phyloP scores from a whole-genome alignment of 352 stramenopile species.

The Pythium dissimile region DNA sequence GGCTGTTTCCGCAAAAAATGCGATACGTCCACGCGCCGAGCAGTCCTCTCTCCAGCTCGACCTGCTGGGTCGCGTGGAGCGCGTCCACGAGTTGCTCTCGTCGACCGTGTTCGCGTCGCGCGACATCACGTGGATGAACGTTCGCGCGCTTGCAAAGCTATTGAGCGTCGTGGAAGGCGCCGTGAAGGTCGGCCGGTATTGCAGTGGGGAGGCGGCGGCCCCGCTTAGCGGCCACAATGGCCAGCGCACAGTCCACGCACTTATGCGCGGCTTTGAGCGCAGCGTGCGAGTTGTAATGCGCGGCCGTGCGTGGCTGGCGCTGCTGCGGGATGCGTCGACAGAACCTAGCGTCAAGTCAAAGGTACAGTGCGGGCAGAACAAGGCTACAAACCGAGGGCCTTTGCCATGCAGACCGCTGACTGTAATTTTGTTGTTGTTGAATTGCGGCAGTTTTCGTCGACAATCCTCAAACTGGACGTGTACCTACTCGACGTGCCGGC shows the following conservation, averaged over 20 bases:
- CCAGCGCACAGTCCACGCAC: too few species aligned
- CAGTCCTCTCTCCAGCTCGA: neutral
- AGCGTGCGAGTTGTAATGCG: conserved; percentile 11
- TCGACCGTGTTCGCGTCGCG: conserved; percentile 10
- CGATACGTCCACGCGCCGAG: neutral
- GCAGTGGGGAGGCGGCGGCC: too few species aligned
- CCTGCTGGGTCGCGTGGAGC: neutral
- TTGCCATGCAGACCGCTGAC: neutral
- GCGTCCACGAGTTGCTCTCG: conserved; percentile 16
- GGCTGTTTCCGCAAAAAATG: neutral
- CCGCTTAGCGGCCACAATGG: too few species aligned
- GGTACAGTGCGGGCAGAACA: neutral
- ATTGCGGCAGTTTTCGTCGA: conserved; percentile 23
- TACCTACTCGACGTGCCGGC: conserved; percentile 26
- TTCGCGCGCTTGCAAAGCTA: conserved; percentile 13
- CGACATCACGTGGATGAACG: conserved; percentile 19
- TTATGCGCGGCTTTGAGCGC: conserved; percentile 12
- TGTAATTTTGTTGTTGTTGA: neutral
- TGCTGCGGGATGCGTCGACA: conserved; percentile 12
- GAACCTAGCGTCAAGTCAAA: conserved; percentile 11
- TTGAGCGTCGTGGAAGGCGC: conserved; percentile 8
- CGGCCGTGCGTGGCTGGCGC: conserved; percentile 15
- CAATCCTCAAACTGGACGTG: conserved; percentile 29
- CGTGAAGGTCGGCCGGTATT: conserved; percentile 6
- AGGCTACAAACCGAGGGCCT: neutral